phyloP scores from a whole-genome alignment of 768 basidiomycete species.

The Jaapia argillacea region DNA sequence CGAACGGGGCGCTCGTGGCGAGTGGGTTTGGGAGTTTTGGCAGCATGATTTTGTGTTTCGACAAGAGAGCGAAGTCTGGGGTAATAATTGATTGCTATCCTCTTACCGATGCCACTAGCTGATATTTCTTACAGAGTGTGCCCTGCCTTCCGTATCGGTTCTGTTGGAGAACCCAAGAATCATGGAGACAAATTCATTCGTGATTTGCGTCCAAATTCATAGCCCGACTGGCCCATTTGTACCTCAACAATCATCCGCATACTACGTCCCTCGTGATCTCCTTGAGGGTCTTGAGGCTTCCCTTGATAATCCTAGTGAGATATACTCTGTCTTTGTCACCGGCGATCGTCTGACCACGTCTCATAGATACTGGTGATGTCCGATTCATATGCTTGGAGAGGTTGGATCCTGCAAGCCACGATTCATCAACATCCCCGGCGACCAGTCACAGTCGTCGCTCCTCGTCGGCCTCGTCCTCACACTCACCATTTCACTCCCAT shows the following conservation, averaged over 20 bases:
- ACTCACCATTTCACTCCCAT: slow-evolving; percentile 30
- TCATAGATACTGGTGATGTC: slow-evolving; percentile 63
- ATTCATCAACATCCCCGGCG: too few species aligned
- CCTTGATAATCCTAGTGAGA: slow-evolving; percentile 60
- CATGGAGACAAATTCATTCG: slow-evolving; percentile 53
- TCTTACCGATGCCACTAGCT: not conserved
- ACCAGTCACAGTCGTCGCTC: slow-evolving; percentile 24
- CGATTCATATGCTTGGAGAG: slow-evolving; percentile 65
- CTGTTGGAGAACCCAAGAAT: slow-evolving; percentile 53
- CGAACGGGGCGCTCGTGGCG: slow-evolving; percentile 50
- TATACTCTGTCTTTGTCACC: too few species aligned
- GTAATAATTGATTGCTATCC: slow-evolving; percentile 24
- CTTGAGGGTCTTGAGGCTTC: slow-evolving; percentile 62
- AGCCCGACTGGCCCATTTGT: slow-evolving; percentile 41
- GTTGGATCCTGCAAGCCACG: slow-evolving; percentile 20
- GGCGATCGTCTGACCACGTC: not conserved
- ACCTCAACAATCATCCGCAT: slow-evolving; percentile 56
- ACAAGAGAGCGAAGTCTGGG: slow-evolving; percentile 65
- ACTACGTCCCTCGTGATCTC: slow-evolving; percentile 56
- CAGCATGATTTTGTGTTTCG: slow-evolving; percentile 64
- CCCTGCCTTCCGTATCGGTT: slow-evolving; percentile 49
- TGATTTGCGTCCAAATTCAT: slow-evolving; percentile 68
- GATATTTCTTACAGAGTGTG: slow-evolving; percentile 34
- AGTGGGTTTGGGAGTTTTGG: slow-evolving; percentile 71
- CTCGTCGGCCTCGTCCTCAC: slow-evolving; percentile 32